Conservation (phyloP, 345 rosid genomes). For the Eutrema japonicum region DNA sequence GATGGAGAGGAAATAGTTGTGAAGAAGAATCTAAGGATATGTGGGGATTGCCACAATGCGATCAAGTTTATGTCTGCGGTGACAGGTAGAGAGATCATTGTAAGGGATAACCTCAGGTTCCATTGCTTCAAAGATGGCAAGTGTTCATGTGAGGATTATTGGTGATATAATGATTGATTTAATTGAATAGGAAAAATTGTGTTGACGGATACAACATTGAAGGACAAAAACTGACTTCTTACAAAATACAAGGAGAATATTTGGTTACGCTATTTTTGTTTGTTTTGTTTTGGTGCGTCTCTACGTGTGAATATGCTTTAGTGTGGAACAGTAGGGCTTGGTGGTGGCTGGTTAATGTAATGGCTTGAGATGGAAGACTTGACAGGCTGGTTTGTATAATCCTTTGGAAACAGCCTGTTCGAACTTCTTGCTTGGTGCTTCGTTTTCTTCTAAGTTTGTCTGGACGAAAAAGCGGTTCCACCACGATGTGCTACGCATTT, state of each 20-base stretch:
- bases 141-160: slow-evolving; percentile 83
- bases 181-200: slow-evolving; percentile 42
- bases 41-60: slow-evolving; percentile 92
- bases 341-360: slow-evolving; percentile 47
- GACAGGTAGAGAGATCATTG: slow-evolving; percentile 65
- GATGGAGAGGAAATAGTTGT: slow-evolving; percentile 70
- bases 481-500: slow-evolving; percentile 77
- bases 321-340: slow-evolving; percentile 21
- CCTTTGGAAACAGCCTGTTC: slow-evolving; percentile 69
- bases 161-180: slow-evolving; percentile 55
- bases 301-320: slow-evolving; percentile 45
- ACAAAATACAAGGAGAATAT: slow-evolving; percentile 44
- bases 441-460: slow-evolving; percentile 69
- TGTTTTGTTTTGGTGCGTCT: slow-evolving; percentile 24
- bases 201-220: slow-evolving; percentile 43
- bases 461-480: slow-evolving; percentile 71
- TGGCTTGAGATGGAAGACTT: slow-evolving; percentile 89
- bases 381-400: slow-evolving; percentile 76
- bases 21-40: slow-evolving; percentile 79
- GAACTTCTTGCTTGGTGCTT: slow-evolving; percentile 58
- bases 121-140: slow-evolving; percentile 72
- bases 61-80: slow-evolving; percentile 70
- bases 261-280: slow-evolving; percentile 33
- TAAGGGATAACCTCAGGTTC: slow-evolving; percentile 74
- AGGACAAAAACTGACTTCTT: slow-evolving; percentile 38